Evolutionary conservation across 768 basidiomycete species (phyloP), one percentile per base, ranked within the genome.

Genomic region (Phylloporus sp.): DNA sequence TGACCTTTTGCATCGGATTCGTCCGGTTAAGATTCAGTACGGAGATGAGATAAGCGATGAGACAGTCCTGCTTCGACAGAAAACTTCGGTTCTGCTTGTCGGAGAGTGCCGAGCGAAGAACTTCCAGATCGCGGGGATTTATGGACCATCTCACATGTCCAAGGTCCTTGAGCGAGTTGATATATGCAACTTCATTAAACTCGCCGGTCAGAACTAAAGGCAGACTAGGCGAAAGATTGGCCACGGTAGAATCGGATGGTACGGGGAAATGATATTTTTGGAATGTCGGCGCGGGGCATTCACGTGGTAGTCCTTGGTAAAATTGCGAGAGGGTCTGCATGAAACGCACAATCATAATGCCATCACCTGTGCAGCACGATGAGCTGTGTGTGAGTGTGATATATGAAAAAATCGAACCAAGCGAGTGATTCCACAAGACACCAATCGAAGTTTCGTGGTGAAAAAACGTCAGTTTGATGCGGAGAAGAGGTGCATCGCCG

Each of bases 341-440:
- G 46, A 60, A 63, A n/a, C 59, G 57, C 6, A 47, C 33, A 3
- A 66, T 37, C 14, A 49, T 31, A 8, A 41, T 41, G 8, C 55
- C 65, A 40, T 67, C 65, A 2, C 65, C 65, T 65, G 27, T 18
- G 9, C 13, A 21, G 24, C 27, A 14, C 5, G 3, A n/a, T 50
- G 26, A 47, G 38, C 17, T 3, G 6, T 7, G 9, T 13, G 21
- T n/a, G 23, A 10, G 9, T 29, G 5, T 4, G 9, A 27, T 14
- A 21, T 27, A 10, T 9, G 38, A 28, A 10, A 41, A 10, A 9
- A 15, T 36, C 42, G 5, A 43, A 63, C 65, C 65, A 8, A 67
- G 61, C 10, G 54, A 50, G 44, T 65, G 65, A 34, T 64, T 44
- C 65, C 64, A 66, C 3, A 63, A 58, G 6, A 58, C 42, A 10